Conservation (phyloP, 805 yeast genomes). For the Hanseniaspora meyeri region DNA sequence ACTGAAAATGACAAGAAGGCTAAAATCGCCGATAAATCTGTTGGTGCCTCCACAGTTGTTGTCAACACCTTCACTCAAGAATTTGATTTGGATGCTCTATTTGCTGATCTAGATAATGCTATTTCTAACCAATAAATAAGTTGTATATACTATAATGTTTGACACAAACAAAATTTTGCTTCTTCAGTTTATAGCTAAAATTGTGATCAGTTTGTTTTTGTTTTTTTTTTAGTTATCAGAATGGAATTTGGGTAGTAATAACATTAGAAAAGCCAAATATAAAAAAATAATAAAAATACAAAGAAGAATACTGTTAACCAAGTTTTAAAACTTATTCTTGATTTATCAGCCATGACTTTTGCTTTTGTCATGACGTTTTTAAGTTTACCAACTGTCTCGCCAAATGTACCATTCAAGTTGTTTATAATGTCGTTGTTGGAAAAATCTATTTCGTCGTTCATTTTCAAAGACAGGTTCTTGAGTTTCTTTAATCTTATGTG, state of each 20-base stretch:
- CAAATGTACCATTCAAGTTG: constrained; percentile 35
- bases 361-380: constrained; percentile 43
- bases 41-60: constrained; percentile 40
- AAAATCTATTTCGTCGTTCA: constrained; percentile 54
- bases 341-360: constrained; percentile 50
- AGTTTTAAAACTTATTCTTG: constrained; percentile 51
- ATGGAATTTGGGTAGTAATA: too few species aligned
- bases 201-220: background rate
- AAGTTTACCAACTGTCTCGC: constrained; percentile 35
- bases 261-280: constrained; percentile 32
- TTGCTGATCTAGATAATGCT: constrained; percentile 34
- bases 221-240: background rate
- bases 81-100: constrained; percentile 78
- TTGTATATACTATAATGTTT: background rate
- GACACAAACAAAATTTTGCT: background rate
- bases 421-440: constrained; percentile 35
- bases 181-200: too few species aligned
- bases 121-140: constrained; percentile 17
- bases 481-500: constrained; percentile 41
- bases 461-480: constrained; percentile 42
- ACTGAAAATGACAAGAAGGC: constrained; percentile 35
- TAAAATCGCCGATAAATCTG: constrained; percentile 33
- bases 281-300: constrained; percentile 39
- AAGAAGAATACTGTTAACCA: constrained; percentile 45
- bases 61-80: constrained; percentile 90